These are phyloP conservation scores for Pachysandra terminalis DNA, from an alignment of 164 flowering plant species.

Conservation along the genomic window DNA sequence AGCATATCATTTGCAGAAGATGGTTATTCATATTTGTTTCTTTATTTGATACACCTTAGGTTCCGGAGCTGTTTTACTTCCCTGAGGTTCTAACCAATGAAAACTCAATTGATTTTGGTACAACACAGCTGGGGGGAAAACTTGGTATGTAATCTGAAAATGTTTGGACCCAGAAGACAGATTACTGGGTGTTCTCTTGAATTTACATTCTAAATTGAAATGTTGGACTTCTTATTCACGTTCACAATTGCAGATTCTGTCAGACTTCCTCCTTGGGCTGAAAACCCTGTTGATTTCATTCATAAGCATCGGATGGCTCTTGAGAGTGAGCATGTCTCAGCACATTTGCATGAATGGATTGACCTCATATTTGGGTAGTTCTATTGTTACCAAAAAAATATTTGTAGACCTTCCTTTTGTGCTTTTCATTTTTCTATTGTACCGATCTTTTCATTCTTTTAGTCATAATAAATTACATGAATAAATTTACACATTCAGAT, in stretches of 20 bases:
- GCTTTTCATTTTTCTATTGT: conserved; percentile 1
- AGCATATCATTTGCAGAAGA: conserved; percentile 3
- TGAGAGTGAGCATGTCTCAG: conserved; percentile 97
- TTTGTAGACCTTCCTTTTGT: too few relatives aligned
- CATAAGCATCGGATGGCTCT: conserved; percentile 95
- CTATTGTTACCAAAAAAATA: too few relatives aligned
- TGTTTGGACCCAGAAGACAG: background rate
- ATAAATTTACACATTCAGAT: conserved; percentile 46
- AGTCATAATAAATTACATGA: background rate
- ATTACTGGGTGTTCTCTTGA: background rate
- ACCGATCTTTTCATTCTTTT: background rate
- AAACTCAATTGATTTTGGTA: conserved; percentile 90
- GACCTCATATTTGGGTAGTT: conserved; percentile 97
- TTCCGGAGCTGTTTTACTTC: conserved; percentile 95
- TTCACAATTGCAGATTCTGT: conserved; percentile 61
- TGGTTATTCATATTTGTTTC: background rate
- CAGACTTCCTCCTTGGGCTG: conserved; percentile 93
- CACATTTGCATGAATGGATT: conserved; percentile 97
- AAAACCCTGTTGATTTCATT: conserved; percentile 81
- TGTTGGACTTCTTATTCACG: conserved; percentile 1
- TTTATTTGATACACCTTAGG: conserved; percentile 39
- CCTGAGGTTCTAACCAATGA: conserved; percentile 86
- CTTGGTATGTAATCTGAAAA: conserved; percentile 51
- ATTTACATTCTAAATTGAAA: too few relatives aligned
- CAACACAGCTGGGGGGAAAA: conserved; percentile 89